Conservation (phyloP, 1,284 basidiomycete genomes). For the Irpex rosettiformis region DNA sequence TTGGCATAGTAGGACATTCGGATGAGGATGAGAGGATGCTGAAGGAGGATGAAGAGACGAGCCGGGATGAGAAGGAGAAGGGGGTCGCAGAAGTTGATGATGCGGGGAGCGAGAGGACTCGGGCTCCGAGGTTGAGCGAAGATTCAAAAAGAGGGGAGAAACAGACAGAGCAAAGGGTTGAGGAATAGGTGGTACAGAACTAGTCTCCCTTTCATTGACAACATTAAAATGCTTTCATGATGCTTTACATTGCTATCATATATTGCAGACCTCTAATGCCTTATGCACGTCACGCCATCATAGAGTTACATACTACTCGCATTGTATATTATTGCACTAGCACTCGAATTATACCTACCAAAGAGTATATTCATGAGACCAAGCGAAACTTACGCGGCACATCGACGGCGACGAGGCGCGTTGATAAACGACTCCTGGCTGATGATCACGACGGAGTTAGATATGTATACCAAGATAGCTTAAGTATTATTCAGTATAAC, state of each 20-base stretch:
- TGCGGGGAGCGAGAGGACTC: not conserved
- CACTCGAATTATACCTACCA: not conserved
- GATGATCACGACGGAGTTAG: too few relatives aligned
- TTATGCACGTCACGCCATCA: not conserved
- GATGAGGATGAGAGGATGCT: constrained; percentile 5
- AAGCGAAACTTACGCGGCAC: too few relatives aligned
- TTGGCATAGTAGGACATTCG: constrained; percentile 54
- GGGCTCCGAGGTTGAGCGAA: not conserved
- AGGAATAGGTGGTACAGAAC: not conserved
- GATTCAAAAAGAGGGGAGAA: not conserved
- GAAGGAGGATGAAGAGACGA: constrained; percentile 8
- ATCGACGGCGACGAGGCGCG: too few relatives aligned
- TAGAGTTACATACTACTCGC: not conserved
- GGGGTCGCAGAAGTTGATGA: not conserved
- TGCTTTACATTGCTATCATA: not conserved
- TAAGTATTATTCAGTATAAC: too few relatives aligned
- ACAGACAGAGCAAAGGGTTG: not conserved
- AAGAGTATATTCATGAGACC: too few relatives aligned
- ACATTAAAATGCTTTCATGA: not conserved
- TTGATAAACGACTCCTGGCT: too few relatives aligned
- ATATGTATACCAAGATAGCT: too few relatives aligned
- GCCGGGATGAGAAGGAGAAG: constrained; percentile 1
- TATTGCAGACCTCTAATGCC: not conserved
- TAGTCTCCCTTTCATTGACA: not conserved
- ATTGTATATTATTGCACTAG: not conserved